Evolutionary conservation across 768 basidiomycete genomes (phyloP), one percentile per base, ranked within the genome.

Genomic region (Rhizopogon vesiculosus): DNA sequence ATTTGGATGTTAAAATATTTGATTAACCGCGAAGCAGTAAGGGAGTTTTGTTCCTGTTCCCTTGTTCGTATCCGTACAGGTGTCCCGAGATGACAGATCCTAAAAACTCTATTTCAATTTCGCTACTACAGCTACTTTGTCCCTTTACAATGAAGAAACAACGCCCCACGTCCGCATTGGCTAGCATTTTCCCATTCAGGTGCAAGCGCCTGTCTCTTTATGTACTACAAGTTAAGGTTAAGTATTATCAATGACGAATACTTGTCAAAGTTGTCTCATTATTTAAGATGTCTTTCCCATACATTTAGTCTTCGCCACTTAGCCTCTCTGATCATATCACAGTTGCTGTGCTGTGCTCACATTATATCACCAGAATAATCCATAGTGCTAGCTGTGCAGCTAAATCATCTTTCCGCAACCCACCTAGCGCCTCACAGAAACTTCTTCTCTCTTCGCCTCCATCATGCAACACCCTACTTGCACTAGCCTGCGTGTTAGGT

Each of bases 391-490:
- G 35, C 48, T 49, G 48, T 49, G 48, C 35, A 19, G 22, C 12
- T 10, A 49, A 35, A 35, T 35, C 35, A 3, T 5, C 35, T 38
- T 12, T 18, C 35, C 48, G 19, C 48, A 15, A 8, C 33, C 46
- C 33, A 33, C 18, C 9, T 46, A 18, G 3, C 33, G 22, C 33
- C 40, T 52, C 43, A 18, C 55, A 38, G 42, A 39, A 18, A 35
- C 38, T 45, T 48, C 54, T 43, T 48, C 46, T 55, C 45, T n/a
- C 13, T 51, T 40, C 38, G 31, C 9, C 40, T 45, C 15, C n/a
- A 25, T 38, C 56, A 85, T 86, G 81, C 88, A 89, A 65, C 77
- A 70, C 28, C 89, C 89, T 8, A 91, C 89, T 22, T 86, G 84
- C 71, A 76, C 76, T 25, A 74, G 73, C 53, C 76, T 88, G 54